Evolutionary conservation across 495 filamentous ascomycete species (phyloP).

Genomic region (Glonium stellatum): DNA sequence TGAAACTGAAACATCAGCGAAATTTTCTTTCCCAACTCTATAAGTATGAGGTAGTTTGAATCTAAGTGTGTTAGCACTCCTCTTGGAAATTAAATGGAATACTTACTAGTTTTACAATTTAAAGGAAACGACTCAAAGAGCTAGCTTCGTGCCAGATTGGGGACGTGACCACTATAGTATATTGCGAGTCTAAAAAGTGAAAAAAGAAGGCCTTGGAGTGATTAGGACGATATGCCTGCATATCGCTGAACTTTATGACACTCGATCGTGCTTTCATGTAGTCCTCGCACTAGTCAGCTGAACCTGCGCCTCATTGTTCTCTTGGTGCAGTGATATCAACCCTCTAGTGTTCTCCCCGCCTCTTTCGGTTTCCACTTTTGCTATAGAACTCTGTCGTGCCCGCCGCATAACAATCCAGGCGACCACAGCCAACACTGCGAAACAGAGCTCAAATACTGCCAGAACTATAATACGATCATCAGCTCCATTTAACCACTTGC

Average conservation of each 20-base stretch:
- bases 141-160: no score
- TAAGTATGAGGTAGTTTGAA: no score
- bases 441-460: background rate
- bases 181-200: no score
- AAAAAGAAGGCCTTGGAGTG: no score
- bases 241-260: background rate
- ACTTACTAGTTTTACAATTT: no score
- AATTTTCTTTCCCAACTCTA: no score
- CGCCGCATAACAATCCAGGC: background rate
- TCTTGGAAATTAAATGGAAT: no score
- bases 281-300: background rate
- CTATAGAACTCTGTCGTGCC: background rate
- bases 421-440: background rate
- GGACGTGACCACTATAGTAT: no score
- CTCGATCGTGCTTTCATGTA: background rate
- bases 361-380: background rate
- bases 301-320: background rate
- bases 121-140: no score
- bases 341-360: background rate
- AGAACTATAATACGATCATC: background rate
- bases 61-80: no score
- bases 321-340: background rate
- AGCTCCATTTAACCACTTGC: background rate
- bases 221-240: background rate
- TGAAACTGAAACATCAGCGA: no score